phyloP scores from a whole-genome alignment of 306 rosid genomes.

The Malus sylvestris region DNA sequence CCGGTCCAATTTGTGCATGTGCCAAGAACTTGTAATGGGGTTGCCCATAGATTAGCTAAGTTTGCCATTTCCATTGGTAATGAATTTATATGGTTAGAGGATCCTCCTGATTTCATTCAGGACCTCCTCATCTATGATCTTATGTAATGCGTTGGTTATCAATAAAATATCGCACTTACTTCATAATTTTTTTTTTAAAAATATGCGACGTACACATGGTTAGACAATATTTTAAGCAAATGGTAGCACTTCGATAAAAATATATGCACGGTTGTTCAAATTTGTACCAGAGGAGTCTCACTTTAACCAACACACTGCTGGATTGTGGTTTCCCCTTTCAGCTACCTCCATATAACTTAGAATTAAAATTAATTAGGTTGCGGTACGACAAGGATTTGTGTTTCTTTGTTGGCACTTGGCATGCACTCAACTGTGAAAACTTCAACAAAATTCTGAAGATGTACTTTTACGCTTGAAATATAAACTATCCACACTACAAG shows the following conservation, averaged over 20 bases:
- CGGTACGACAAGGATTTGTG: constrained; percentile 10
- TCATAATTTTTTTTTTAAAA: too few species aligned
- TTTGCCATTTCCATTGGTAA: too few species aligned
- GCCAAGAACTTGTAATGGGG: too few species aligned
- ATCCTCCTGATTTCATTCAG: too few species aligned
- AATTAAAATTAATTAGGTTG: not conserved
- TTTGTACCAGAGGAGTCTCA: not conserved
- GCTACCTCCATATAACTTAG: not conserved
- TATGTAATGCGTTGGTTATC: too few species aligned
- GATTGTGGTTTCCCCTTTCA: not conserved
- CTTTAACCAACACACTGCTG: not conserved
- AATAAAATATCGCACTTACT: too few species aligned
- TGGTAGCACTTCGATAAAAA: not conserved
- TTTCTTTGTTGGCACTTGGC: not conserved
- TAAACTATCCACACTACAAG: too few species aligned
- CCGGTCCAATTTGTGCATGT: too few species aligned
- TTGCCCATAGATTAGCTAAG: too few species aligned
- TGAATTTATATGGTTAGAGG: too few species aligned
- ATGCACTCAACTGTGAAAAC: not conserved
- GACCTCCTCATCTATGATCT: too few species aligned
- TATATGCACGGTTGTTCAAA: not conserved
- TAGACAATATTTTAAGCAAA: not conserved
- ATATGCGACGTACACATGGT: not conserved
- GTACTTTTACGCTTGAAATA: too few species aligned
- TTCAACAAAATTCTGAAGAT: not conserved